phyloP scores from a whole-genome alignment of 1,284 basidiomycete species.

The Rhodotorula sp. region DNA sequence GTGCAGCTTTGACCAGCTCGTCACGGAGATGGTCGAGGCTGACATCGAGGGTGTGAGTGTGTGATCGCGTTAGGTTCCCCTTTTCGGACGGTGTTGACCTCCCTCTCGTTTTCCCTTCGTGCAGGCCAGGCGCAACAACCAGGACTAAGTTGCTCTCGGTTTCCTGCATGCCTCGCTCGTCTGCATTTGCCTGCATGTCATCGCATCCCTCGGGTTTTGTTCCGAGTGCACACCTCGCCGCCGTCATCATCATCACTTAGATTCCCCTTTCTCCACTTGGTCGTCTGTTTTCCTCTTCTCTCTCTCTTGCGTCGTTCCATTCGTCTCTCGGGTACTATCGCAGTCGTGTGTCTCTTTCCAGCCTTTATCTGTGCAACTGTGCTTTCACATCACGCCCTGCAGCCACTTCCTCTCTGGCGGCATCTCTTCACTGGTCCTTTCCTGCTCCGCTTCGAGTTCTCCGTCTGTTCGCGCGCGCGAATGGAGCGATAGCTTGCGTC shows the following conservation, averaged over 20 bases:
- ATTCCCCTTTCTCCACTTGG: not conserved
- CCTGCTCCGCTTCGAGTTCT: no score
- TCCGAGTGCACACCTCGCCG: no score
- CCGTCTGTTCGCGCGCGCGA: no score
- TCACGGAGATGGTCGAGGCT: slow-evolving; percentile 81
- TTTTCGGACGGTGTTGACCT: not conserved
- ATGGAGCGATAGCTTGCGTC: no score
- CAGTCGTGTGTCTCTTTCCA: no score
- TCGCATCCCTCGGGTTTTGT: not conserved
- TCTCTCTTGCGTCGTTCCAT: no score
- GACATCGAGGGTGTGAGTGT: slow-evolving; percentile 56
- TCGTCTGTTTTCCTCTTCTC: not conserved
- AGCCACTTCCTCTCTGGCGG: no score
- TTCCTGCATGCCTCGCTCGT: no score
- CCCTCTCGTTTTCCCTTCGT: not conserved
- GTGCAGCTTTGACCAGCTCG: slow-evolving; percentile 73
- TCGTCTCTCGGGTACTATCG: no score
- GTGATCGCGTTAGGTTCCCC: not conserved
- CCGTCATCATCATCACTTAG: no score
- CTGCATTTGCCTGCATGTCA: not conserved
- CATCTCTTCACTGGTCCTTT: no score
- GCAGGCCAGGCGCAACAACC: slow-evolving; percentile 38
- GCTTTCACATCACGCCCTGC: not conserved
- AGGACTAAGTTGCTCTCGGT: slow-evolving; percentile 21
- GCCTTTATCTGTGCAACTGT: not conserved